Evolutionary conservation across 202 grass and related monocot genomes (phyloP).

Genomic region (Saccharum hybrid): DNA sequence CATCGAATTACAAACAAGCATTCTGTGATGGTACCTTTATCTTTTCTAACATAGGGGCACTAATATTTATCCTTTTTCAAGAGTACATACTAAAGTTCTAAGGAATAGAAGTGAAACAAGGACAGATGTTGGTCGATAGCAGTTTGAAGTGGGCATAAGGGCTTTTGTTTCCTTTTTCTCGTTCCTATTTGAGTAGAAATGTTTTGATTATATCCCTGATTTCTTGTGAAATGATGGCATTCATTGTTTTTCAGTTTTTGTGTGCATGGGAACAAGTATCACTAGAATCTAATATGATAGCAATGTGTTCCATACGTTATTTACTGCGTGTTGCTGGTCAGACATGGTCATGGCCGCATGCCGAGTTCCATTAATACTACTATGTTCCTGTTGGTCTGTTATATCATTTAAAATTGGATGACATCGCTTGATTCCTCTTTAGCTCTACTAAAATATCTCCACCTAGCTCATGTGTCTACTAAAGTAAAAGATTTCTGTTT

Average conservation of each 20-base stretch:
- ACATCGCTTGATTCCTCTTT: conserved; percentile 14
- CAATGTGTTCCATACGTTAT: conserved; percentile 11
- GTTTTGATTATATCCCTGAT: not conserved
- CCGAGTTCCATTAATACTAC: conserved; percentile 28
- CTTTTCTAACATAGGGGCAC: conserved; percentile 13
- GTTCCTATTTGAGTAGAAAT: not conserved
- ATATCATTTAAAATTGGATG: conserved; percentile 32
- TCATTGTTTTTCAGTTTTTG: not conserved
- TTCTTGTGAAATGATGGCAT: conserved; percentile 11
- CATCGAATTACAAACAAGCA: conserved; percentile 38
- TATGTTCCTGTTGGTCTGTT: not conserved
- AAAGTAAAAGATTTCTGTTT: conserved; percentile 40
- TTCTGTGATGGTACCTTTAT: conserved; percentile 30
- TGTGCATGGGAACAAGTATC: conserved; percentile 2
- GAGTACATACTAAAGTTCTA: not conserved
- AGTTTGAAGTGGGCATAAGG: not conserved
- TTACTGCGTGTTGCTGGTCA: conserved; percentile 23
- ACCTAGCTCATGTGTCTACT: conserved; percentile 36
- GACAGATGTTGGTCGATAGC: not conserved
- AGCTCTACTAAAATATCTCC: conserved; percentile 28
- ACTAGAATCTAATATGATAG: conserved; percentile 15
- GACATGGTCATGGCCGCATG: not conserved
- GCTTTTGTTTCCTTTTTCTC: not conserved
- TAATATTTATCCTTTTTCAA: not conserved
- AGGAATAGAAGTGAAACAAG: conserved; percentile 25